Evolutionary conservation across 768 basidiomycete genomes (phyloP).

Genomic region (Russula earlei): DNA sequence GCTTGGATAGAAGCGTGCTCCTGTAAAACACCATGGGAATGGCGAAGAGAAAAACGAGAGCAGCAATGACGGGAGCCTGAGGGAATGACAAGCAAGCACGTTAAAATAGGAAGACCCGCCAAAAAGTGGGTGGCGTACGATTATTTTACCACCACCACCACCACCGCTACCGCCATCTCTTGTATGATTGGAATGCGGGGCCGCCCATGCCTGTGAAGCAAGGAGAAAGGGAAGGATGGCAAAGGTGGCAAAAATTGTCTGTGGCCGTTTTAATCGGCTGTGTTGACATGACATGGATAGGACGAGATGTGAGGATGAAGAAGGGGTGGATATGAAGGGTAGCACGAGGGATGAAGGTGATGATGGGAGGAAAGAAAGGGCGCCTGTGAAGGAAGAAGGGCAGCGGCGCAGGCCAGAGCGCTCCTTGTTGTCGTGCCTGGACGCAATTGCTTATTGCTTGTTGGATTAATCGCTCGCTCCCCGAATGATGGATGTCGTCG

Average conservation of each 20-base stretch:
- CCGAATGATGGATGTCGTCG: too few species aligned
- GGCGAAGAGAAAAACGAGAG: conserved; percentile 3
- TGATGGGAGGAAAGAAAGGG: not conserved
- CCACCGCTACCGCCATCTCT: not conserved
- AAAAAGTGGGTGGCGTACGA: not conserved
- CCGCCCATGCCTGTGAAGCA: not conserved
- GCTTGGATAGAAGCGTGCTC: not conserved
- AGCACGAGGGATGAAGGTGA: too few species aligned
- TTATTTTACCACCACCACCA: not conserved
- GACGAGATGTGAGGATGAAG: not conserved
- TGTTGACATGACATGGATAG: conserved; percentile 14
- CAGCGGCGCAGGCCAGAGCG: too few species aligned
- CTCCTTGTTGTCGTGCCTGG: too few species aligned
- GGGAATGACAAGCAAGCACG: not conserved
- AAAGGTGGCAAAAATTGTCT: not conserved
- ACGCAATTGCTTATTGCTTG: too few species aligned
- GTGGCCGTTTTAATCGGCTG: not conserved
- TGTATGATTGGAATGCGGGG: conserved; percentile 2
- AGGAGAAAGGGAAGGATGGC: not conserved
- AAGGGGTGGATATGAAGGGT: not conserved
- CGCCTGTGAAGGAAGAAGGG: not conserved
- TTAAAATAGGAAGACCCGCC: too few species aligned
- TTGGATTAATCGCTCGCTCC: too few species aligned
- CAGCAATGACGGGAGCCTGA: conserved; percentile 13
- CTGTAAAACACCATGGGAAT: conserved; percentile 1